Evolutionary conservation across 1,139 yeast genomes (phyloP).

Genomic region (Candida glucosophila): DNA sequence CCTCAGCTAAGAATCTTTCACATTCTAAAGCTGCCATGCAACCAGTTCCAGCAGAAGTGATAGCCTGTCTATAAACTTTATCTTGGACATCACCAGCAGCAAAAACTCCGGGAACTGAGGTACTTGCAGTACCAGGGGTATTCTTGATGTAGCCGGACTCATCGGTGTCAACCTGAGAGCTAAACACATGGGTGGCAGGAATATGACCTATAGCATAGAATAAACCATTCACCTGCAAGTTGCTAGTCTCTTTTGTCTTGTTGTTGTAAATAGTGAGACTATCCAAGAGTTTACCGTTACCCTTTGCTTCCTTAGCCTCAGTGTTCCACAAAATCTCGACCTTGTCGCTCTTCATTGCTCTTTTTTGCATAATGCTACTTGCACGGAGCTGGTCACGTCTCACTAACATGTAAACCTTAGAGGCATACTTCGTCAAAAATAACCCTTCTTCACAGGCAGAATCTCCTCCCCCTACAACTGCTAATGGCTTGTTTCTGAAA

Average conservation of each 20-base stretch:
- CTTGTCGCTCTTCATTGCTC: slow-evolving; percentile 76
- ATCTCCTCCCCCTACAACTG: slow-evolving; percentile 98
- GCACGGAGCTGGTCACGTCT: slow-evolving; percentile 94
- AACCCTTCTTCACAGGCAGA: slow-evolving; percentile 98
- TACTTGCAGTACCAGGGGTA: slow-evolving; percentile 77
- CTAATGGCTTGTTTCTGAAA: slow-evolving; percentile 94
- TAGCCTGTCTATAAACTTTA: slow-evolving; percentile 94
- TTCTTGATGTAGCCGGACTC: slow-evolving; percentile 84
- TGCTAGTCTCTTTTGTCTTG: slow-evolving; percentile 58
- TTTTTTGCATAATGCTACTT: slow-evolving; percentile 91
- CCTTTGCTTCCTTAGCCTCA: slow-evolving; percentile 80
- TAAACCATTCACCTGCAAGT: slow-evolving; percentile 78
- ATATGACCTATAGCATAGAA: slow-evolving; percentile 97
- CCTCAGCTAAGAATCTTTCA: slow-evolving; percentile 76
- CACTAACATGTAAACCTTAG: slow-evolving; percentile 86
- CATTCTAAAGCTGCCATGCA: slow-evolving; percentile 99
- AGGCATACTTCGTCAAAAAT: slow-evolving; percentile 92
- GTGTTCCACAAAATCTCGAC: slow-evolving; percentile 86
- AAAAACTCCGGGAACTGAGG: slow-evolving; percentile 86
- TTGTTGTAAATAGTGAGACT: slow-evolving; percentile 58
- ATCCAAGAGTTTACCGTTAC: slow-evolving; percentile 74
- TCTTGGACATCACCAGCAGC: slow-evolving; percentile 99
- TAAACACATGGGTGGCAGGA: slow-evolving; percentile 81
- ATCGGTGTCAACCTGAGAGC: slow-evolving; percentile 74
- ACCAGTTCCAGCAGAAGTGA: slow-evolving; percentile 98